Conservation (phyloP, 108 stramenopile species). For the Fragilariopsis cylindrus region DNA sequence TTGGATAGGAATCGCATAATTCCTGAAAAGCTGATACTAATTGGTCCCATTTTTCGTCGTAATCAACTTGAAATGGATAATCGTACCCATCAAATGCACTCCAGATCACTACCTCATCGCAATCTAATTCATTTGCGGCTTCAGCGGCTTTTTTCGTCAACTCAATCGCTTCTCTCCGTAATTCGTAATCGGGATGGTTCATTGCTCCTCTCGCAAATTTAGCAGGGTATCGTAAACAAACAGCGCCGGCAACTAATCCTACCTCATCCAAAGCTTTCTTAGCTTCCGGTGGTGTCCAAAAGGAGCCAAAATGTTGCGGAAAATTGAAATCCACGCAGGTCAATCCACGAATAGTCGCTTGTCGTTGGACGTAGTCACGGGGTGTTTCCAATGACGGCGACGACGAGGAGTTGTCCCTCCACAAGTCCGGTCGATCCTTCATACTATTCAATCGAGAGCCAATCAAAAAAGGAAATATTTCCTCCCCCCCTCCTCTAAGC, state of each 20-base stretch:
- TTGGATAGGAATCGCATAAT: conserved; percentile 81
- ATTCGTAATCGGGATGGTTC: conserved; percentile 65
- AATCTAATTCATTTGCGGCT: conserved; percentile 59
- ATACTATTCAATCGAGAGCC: conserved; percentile 84
- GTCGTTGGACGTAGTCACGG: conserved; percentile 64
- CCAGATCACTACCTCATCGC: conserved; percentile 84
- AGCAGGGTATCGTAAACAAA: conserved; percentile 81
- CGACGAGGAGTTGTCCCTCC: not conserved
- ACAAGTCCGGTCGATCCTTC: conserved; percentile 61
- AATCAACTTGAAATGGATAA: conserved; percentile 80
- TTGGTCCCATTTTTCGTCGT: conserved; percentile 78
- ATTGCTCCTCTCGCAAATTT: conserved; percentile 82
- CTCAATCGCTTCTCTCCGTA: conserved; percentile 70
- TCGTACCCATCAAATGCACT: conserved; percentile 89
- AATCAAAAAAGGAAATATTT: conserved; percentile 67
- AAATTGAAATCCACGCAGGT: conserved; percentile 88
- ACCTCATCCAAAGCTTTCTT: conserved; percentile 59
- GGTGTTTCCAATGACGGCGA: conserved; percentile 39
- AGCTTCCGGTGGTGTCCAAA: conserved; percentile 48
- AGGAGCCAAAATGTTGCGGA: conserved; percentile 76
- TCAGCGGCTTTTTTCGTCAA: conserved; percentile 75
- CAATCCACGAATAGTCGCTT: conserved; percentile 65
- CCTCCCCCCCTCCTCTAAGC: conserved; percentile 15
- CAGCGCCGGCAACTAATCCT: conserved; percentile 73
- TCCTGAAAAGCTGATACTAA: conserved; percentile 75